Percentiles rank a stretch among this genome's conserved stretches.
These are phyloP conservation scores for Scheffersomyces quercinus DNA, from an alignment of 1,139 yeast genomes.

Conservation along the genomic window DNA sequence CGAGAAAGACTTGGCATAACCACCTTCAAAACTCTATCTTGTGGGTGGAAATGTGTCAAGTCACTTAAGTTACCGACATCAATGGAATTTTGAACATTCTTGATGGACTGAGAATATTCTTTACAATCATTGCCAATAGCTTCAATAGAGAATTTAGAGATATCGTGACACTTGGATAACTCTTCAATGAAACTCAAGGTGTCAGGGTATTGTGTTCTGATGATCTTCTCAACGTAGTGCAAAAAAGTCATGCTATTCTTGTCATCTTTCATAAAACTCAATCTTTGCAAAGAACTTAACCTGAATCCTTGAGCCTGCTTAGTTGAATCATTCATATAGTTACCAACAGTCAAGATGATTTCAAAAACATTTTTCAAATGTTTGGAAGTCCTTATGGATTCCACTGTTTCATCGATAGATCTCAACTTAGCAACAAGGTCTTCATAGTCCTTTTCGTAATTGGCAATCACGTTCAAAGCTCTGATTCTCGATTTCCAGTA, in stretches of 20 bases:
- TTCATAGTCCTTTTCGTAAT: constrained; percentile 70
- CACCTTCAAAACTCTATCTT: constrained; percentile 61
- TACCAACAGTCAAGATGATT: constrained; percentile 78
- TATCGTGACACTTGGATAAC: constrained; percentile 56
- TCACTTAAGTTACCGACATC: constrained; percentile 79
- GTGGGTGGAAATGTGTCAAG: constrained; percentile 72
- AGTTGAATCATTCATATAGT: constrained; percentile 77
- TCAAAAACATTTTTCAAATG: constrained; percentile 68
- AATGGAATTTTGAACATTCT: constrained; percentile 69
- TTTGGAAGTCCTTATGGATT: constrained; percentile 56
- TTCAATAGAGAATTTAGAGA: constrained; percentile 68
- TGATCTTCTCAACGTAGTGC: constrained; percentile 75
- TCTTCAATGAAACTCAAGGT: constrained; percentile 61
- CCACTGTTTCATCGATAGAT: constrained; percentile 64
- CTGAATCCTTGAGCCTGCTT: constrained; percentile 83
- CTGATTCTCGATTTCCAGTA: constrained; percentile 82
- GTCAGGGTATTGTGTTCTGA: constrained; percentile 69
- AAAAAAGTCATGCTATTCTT: constrained; percentile 77
- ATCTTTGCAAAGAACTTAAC: constrained; percentile 69
- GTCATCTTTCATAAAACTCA: constrained; percentile 75
- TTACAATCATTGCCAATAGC: constrained; percentile 63
- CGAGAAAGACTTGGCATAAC: constrained; percentile 66
- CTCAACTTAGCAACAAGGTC: constrained; percentile 63
- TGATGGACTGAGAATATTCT: constrained; percentile 55
- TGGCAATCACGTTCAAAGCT: constrained; percentile 59